Evolutionary conservation across 176 grass and related monocot genomes (phyloP).

Genomic region (Saccharum spontaneum): DNA sequence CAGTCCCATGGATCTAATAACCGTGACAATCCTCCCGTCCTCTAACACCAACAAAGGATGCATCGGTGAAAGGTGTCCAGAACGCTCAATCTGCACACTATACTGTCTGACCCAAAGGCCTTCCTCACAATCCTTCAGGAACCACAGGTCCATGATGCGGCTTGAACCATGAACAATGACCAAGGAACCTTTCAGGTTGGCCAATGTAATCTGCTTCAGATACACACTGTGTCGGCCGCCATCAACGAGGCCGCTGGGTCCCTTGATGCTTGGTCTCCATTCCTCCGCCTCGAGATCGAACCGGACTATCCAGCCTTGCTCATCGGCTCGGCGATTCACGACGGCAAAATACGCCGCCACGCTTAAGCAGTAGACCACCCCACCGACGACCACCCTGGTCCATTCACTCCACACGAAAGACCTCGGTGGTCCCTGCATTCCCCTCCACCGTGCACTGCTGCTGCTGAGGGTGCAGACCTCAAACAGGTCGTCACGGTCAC

Average conservation of each 20-base stretch:
- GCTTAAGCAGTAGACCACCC: neutral
- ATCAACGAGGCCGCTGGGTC: neutral
- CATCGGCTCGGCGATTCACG: neutral
- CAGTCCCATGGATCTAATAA: neutral
- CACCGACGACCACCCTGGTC: neutral
- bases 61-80: neutral
- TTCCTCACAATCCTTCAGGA: neutral
- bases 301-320: neutral
- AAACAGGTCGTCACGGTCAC: neutral
- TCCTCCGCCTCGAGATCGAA: slow-evolving; percentile 29
- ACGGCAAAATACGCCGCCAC: neutral
- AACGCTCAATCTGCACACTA: neutral
- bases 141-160: neutral
- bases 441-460: neutral
- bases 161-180: neutral
- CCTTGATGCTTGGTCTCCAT: neutral
- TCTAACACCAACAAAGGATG: neutral
- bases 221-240: no score
- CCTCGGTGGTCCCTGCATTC: neutral
- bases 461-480: slow-evolving; percentile 6
- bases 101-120: neutral
- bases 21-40: neutral
- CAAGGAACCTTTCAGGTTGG: neutral
- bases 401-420: neutral
- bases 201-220: neutral